Conservation (phyloP, 129 eudicot genomes). For the Calendula officinalis region DNA sequence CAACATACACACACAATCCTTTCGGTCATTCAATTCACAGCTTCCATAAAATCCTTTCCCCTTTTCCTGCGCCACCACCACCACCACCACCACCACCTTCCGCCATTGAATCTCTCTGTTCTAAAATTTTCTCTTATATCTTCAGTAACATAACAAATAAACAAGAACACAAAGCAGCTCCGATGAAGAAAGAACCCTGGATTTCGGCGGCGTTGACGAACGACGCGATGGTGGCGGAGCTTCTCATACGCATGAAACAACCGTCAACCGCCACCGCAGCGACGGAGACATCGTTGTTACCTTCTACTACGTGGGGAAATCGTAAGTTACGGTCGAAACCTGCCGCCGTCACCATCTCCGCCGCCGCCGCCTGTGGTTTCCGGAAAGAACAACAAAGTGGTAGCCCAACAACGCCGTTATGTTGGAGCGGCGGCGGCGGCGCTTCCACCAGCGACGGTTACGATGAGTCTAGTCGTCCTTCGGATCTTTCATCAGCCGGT, state of each 20-base stretch:
- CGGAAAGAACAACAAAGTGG: constrained; percentile 27
- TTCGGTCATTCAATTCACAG: constrained; percentile 26
- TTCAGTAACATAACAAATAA: background rate
- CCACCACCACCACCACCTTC: constrained; percentile 15
- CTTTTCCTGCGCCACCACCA: constrained; percentile 19
- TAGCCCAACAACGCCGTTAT: constrained; percentile 65
- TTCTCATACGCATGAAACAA: constrained; percentile 40
- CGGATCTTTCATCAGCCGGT: constrained; percentile 40
- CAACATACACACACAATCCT: constrained; percentile 22
- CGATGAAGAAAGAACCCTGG: constrained; percentile 41
- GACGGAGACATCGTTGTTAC: constrained; percentile 10
- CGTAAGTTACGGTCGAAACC: constrained; percentile 46
- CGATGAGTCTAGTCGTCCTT: constrained; percentile 38
- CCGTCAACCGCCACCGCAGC: constrained; percentile 7
- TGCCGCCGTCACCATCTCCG: background rate
- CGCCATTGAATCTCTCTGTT: constrained; percentile 19
- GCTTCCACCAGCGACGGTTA: constrained; percentile 39
- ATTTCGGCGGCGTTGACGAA: constrained; percentile 33
- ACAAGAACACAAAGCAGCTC: background rate
- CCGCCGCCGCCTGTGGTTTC: background rate
- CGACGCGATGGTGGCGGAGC: constrained; percentile 42
- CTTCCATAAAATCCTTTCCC: constrained; percentile 27
- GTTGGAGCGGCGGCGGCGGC: constrained; percentile 40
- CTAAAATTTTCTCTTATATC: background rate
- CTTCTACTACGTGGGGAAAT: constrained; percentile 44